Conservation (phyloP, 2,329 filamentous ascomycete species). For the Tolypocladium sp. region DNA sequence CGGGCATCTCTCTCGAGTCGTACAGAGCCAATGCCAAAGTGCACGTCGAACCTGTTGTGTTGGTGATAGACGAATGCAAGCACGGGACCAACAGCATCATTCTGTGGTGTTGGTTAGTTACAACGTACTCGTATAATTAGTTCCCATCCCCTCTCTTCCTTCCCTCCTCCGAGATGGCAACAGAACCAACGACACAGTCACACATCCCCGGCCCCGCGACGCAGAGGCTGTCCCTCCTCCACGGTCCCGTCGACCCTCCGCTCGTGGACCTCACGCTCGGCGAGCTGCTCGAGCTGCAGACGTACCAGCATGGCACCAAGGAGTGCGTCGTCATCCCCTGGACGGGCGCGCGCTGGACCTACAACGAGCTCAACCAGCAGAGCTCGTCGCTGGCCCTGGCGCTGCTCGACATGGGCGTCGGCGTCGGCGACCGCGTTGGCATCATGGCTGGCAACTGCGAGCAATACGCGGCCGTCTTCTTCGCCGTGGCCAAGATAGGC, state of each 20-base stretch:
- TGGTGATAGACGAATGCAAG: not conserved
- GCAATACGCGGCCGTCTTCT: conserved; percentile 72
- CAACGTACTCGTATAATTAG: not conserved
- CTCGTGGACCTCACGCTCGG: conserved; percentile 64
- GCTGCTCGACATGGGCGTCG: conserved; percentile 56
- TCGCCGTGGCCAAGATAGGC: conserved; percentile 58
- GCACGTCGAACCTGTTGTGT: not conserved
- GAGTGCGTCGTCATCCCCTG: conserved; percentile 68
- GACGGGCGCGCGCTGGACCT: conserved; percentile 68
- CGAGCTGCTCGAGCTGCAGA: conserved; percentile 64
- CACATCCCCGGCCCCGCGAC: not conserved
- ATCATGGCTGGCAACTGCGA: conserved; percentile 74
- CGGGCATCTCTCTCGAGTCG: not conserved
- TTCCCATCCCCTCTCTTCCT: not conserved
- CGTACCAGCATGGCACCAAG: conserved; percentile 50
- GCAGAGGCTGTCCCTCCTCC: conserved; percentile 48
- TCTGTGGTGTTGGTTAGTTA: not conserved
- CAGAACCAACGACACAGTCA: not conserved
- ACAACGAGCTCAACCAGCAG: conserved; percentile 54
- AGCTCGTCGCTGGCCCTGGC: conserved; percentile 54
- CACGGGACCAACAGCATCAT: not conserved
- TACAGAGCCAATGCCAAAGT: not conserved
- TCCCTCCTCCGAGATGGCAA: not conserved
- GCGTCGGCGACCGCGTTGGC: conserved; percentile 60
- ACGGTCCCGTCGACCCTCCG: conserved; percentile 59